These are phyloP conservation scores for Arthroderma sp. DNA, from an alignment of 2,329 filamentous ascomycete genomes.

Conservation along the genomic window DNA sequence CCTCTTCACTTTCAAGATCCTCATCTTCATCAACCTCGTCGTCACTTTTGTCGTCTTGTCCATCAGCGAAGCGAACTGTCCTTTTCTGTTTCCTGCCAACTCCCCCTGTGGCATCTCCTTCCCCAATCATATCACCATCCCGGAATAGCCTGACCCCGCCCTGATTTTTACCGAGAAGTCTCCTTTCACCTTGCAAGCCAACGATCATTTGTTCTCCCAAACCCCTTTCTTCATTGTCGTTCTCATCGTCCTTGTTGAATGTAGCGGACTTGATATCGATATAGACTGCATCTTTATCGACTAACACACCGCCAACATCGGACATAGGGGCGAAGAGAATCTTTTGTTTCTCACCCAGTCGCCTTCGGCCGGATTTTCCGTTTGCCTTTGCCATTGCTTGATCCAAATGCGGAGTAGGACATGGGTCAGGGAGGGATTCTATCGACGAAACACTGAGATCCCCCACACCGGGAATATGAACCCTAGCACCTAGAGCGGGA, in stretches of 20 bases:
- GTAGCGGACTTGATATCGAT: constrained; percentile 60
- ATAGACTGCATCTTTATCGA: constrained; percentile 95
- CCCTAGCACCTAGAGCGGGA: constrained; percentile 64
- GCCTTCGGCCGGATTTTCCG: constrained; percentile 65
- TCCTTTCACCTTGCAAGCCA: constrained; percentile 69
- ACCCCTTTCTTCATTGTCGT: constrained; percentile 58
- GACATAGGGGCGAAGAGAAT: constrained; percentile 95
- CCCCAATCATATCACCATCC: constrained; percentile 51
- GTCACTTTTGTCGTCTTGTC: constrained; percentile 38
- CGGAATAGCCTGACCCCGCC: constrained; percentile 76
- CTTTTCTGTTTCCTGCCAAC: constrained; percentile 42
- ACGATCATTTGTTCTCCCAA: constrained; percentile 92
- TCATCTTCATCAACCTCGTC: constrained; percentile 48
- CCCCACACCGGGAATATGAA: constrained; percentile 86
- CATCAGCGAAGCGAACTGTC: constrained; percentile 36
- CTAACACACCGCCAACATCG: constrained; percentile 86
- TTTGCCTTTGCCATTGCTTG: constrained; percentile 72
- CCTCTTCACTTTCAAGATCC: constrained; percentile 35
- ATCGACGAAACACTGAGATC: constrained; percentile 75
- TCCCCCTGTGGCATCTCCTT: constrained; percentile 42
- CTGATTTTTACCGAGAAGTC: constrained; percentile 67
- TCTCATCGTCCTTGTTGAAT: constrained; percentile 53
- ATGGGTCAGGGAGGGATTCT: constrained; percentile 83
- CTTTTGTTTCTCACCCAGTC: constrained; percentile 93
- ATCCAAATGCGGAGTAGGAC: constrained; percentile 83